Evolutionary conservation across 192 early-diverging fungal genomes (phyloP), one percentile per base, ranked within the genome.

Genomic region (Phlyctochytrium bullatum): DNA sequence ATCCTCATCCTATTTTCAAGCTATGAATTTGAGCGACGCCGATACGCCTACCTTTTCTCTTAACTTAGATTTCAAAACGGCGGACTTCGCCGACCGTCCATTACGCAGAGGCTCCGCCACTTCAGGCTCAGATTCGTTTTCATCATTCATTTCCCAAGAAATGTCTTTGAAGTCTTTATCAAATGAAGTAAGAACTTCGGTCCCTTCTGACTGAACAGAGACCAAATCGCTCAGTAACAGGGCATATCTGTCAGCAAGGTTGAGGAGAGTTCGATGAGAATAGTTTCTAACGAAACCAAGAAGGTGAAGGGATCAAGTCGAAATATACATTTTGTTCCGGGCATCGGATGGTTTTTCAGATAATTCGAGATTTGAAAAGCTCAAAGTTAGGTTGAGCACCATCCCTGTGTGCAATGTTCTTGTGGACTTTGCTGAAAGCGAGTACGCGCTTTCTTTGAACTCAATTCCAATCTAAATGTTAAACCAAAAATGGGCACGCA

Each of bases 341-440:
- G 88, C 76, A 63, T 96, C 93, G 40, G 10, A 6, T 0, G 70
- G 69, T 14, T 88, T 84, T 65, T 88, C 87, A 2, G 86, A 71
- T 68, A 94, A 95, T 40, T 79, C 81, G 34, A 99, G 62, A 71
- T 91, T 88, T 67, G 93, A 87, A 69, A 99, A 92, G 14, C 94
- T 95, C 14, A 97, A 66, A 16, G 86, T 84, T 17, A 97, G 69
- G 56, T 91, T 93, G 52, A 97, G 67, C 0, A 92, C 85, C 93
- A 97, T 97, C 40, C 89, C 91, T 0, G 83, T 76, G 65, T 89
- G 78, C 54, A 99, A 76, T 34, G 80, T 76, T 59, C 82, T 78
- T 30, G 67, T 58, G 70, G 88, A 91, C 61, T 92, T 93, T n/a
- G 83, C 64, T 33, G 80, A 84, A 53, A 99, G 82, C 14, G 86